Evolutionary conservation across 306 rosid genomes (phyloP).

Genomic region (Sphenostylis stenocarpa): DNA sequence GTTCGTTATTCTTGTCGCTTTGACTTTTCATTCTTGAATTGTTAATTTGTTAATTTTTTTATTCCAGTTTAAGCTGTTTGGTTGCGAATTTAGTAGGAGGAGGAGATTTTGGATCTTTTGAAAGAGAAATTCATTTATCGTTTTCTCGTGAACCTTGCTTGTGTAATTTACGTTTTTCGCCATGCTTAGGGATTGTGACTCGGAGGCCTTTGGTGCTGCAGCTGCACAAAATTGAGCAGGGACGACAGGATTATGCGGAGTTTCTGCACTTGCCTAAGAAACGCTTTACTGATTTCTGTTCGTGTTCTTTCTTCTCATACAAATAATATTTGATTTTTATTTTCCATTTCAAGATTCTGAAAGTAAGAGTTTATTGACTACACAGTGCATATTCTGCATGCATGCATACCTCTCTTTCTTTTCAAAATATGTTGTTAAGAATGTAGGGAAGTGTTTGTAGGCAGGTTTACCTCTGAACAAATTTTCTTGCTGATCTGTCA

Average conservation of each 20-base stretch:
- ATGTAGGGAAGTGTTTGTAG: neutral
- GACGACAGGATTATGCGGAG: slow-evolving; percentile 69
- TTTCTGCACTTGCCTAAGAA: slow-evolving; percentile 75
- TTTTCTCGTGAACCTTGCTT: neutral
- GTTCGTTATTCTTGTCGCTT: slow-evolving; percentile 29
- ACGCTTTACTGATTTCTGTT: slow-evolving; percentile 70
- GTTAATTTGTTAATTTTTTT: neutral
- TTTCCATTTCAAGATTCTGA: slow-evolving; percentile 17
- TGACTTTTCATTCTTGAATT: neutral
- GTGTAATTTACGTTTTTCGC: slow-evolving; percentile 16
- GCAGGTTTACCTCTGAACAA: neutral
- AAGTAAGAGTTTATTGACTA: slow-evolving; percentile 14
- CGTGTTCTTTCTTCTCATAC: slow-evolving; percentile 32
- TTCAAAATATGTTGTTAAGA: neutral
- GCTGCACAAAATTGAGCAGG: slow-evolving; percentile 60
- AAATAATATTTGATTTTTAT: neutral
- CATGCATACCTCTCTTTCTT: neutral
- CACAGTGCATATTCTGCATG: slow-evolving; percentile 3
- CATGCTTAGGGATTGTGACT: slow-evolving; percentile 80
- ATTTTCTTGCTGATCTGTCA: neutral
- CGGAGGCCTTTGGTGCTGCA: slow-evolving; percentile 94
- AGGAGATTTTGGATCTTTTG: slow-evolving; percentile 9
- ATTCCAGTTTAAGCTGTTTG: neutral
- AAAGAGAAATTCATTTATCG: neutral
- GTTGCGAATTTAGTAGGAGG: neutral